phyloP scores from a whole-genome alignment of 305 asterid species.

The Stenogyne calaminthoides region DNA sequence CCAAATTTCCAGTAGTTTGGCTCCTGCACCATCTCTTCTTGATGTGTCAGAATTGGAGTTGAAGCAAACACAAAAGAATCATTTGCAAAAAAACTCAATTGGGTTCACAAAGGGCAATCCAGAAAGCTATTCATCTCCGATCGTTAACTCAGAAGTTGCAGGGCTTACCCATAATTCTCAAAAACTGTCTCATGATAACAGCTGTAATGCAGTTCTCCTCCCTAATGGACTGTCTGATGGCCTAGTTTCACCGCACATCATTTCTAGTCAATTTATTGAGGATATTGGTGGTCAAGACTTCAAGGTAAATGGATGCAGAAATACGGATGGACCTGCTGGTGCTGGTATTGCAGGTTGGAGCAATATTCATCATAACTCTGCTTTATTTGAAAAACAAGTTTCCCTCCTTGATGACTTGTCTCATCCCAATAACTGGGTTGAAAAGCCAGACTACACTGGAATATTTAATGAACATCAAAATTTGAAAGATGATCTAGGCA shows the following conservation, averaged over 20 bases:
- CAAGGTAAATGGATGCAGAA: constrained; percentile 31
- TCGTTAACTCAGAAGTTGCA: constrained; percentile 40
- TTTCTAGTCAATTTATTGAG: constrained; percentile 33
- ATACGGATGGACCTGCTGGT: constrained; percentile 34
- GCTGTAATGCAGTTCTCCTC: constrained; percentile 32
- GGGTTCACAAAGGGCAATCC: constrained; percentile 32
- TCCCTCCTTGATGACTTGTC: constrained; percentile 50
- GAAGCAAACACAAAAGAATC: constrained; percentile 37
- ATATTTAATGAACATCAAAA: constrained; percentile 35
- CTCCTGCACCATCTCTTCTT: constrained; percentile 40
- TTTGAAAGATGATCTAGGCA: constrained; percentile 25
- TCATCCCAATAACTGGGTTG: constrained; percentile 38
- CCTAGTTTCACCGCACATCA: constrained; percentile 37
- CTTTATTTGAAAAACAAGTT: constrained; percentile 40
- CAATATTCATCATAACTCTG: constrained; percentile 36
- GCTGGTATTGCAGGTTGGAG: constrained; percentile 41
- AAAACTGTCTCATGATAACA: constrained; percentile 40
- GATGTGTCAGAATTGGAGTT: constrained; percentile 31
- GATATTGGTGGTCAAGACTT: constrained; percentile 34
- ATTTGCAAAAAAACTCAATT: constrained; percentile 29
- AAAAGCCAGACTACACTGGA: constrained; percentile 31
- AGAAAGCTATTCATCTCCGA: constrained; percentile 35
- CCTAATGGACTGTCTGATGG: constrained; percentile 35
- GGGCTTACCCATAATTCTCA: constrained; percentile 37
- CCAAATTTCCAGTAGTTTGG: constrained; percentile 35